Percentiles rank a stretch among this genome's conserved stretches.
These are phyloP conservation scores for Tolypocladium ophioglossoides DNA, from an alignment of 2,329 filamentous ascomycete genomes.

Conservation along the genomic window DNA sequence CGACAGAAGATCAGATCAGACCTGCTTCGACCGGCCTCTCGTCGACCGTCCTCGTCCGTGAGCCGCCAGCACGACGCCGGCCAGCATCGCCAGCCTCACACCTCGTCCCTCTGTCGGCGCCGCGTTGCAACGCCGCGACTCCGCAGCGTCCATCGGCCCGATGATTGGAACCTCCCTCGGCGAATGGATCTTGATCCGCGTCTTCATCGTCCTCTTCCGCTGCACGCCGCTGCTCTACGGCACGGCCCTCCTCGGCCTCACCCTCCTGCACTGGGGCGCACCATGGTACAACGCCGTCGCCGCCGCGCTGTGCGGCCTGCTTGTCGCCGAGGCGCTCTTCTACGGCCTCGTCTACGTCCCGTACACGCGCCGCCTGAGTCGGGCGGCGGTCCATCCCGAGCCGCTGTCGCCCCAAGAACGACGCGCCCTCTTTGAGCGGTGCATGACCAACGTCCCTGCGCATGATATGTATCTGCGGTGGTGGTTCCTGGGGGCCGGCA, in stretches of 20 bases:
- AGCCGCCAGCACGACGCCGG: no score
- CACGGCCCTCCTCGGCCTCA: constrained; percentile 15
- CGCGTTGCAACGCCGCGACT: no score
- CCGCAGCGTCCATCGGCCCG: background rate
- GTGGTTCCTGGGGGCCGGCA: constrained; percentile 56
- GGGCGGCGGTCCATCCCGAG: constrained; percentile 28
- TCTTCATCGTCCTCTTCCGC: constrained; percentile 31
- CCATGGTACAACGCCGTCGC: constrained; percentile 2
- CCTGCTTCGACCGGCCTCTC: background rate
- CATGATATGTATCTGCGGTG: constrained; percentile 44
- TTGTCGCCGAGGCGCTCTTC: constrained; percentile 31
- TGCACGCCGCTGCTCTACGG: constrained; percentile 31
- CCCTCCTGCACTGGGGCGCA: constrained; percentile 1
- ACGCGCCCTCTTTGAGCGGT: constrained; percentile 43
- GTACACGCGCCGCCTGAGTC: constrained; percentile 26
- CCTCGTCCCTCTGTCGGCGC: no score
- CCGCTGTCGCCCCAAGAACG: constrained; percentile 35
- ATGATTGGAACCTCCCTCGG: constrained; percentile 27
- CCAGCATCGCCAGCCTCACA: no score
- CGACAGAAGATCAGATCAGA: background rate
- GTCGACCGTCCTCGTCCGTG: no score
- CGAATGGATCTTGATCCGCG: constrained; percentile 34
- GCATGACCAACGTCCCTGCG: constrained; percentile 43
- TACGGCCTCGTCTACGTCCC: constrained; percentile 31
- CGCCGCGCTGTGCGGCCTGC: constrained; percentile 15